phyloP scores from a whole-genome alignment of 2,329 filamentous ascomycete genomes.

The Phialophora expanda region DNA sequence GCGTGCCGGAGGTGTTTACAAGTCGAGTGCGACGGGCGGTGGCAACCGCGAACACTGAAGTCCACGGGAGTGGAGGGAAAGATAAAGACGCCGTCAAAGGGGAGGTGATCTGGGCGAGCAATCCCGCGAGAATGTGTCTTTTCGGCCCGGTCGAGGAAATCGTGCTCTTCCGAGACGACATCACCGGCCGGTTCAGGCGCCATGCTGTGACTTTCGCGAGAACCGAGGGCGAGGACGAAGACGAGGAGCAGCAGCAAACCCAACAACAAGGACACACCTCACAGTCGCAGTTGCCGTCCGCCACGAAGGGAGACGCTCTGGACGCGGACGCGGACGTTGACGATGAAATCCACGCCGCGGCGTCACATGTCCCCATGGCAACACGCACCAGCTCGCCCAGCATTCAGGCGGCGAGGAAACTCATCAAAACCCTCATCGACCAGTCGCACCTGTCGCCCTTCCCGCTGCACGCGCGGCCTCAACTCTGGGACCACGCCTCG shows the following conservation, averaged over 20 bases:
- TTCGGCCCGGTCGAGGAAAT: slow-evolving; percentile 91
- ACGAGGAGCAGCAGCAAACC: slow-evolving; percentile 33
- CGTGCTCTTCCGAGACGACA: slow-evolving; percentile 83
- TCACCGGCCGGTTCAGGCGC: slow-evolving; percentile 77
- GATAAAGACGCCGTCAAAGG: slow-evolving; percentile 62
- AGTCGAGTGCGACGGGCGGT: slow-evolving; percentile 83
- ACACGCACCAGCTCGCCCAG: slow-evolving; percentile 33
- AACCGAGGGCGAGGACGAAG: slow-evolving; percentile 43
- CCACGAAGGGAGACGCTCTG: not conserved
- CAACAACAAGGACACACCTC: slow-evolving; percentile 35
- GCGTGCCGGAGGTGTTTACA: slow-evolving; percentile 87
- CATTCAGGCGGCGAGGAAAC: slow-evolving; percentile 66
- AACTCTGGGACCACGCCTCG: slow-evolving; percentile 86
- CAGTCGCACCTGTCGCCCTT: slow-evolving; percentile 91
- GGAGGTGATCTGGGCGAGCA: slow-evolving; percentile 84
- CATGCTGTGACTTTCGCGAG: slow-evolving; percentile 73
- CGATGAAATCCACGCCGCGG: slow-evolving; percentile 34
- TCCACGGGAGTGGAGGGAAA: slow-evolving; percentile 51
- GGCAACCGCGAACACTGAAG: slow-evolving; percentile 74
- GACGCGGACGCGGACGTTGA: not conserved
- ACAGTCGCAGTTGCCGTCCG: slow-evolving; percentile 38
- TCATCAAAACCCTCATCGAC: slow-evolving; percentile 90
- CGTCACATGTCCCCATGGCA: slow-evolving; percentile 33
- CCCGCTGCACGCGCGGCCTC: slow-evolving; percentile 74
- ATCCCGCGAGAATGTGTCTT: slow-evolving; percentile 78